Base-by-base conservation (phyloP, 805 yeast species). In the Sungouiella thailandica region DNA sequence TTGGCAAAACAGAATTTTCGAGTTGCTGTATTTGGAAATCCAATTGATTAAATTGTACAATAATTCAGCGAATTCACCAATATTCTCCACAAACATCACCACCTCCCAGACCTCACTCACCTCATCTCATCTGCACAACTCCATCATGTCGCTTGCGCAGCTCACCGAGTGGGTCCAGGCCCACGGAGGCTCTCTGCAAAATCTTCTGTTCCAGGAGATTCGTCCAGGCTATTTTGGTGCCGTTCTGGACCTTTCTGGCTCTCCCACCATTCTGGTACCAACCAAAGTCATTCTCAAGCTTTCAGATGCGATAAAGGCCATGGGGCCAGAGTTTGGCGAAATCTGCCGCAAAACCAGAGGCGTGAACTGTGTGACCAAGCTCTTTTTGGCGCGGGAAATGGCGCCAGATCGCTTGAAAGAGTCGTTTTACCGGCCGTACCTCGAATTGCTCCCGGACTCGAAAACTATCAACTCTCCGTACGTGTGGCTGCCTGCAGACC, bases 401-500 rank as follows among this genome's bases (percentile, higher is more conserved):
- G 7, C 15, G 26, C 6, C 23, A 18, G 14, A 13, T 13, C 17
- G 16, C 2, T 5, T 20, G 17, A 17, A 27, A 11, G n/a, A 20
- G 7, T 15, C 9, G n/a, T 52, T 62, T 3, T 48, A 46, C 33
- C 23, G 35, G 20, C 50, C 57, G 1, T 68, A 68, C 41, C 32
- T 68, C 4, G 33, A 39, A 5, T 32, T 57, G 7, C 56, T 68
- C 20, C 73, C 68, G 2, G 46, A 55, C 4, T 59, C 70, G 8
- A 52, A 49, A 2, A 58, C 62, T 5, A 65, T 76, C 14, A 68
- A 69, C n/a, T 65, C 79, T 8, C 95, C 96, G 1, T 72, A 74
- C 34, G 76, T 74, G 43, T 88, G 89, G 87, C 60, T 60, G 20
- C 50, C 65, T 0, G 60, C 58, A 2, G 84, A 81, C 27, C 63